phyloP scores from a whole-genome alignment of 1,284 basidiomycete species.

The Microbotryomycetes sp. region DNA sequence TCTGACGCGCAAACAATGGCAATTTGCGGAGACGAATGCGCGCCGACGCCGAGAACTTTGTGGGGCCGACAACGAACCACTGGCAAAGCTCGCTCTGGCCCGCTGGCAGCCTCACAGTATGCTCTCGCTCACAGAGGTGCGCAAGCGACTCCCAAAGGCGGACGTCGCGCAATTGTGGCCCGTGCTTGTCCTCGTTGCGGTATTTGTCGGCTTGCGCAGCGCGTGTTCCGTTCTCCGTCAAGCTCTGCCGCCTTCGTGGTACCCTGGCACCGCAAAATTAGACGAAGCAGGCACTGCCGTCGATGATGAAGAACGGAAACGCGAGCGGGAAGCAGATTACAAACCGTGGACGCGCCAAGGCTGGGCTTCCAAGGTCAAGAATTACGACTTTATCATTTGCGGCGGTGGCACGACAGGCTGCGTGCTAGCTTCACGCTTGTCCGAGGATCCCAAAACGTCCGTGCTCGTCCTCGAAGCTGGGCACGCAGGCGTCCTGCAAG shows the following conservation, averaged over 20 bases:
- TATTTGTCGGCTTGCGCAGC: neutral
- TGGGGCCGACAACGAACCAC: too few relatives aligned
- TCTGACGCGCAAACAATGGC: too few relatives aligned
- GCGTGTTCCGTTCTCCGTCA: neutral
- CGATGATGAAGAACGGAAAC: neutral
- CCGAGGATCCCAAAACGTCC: conserved; percentile 1
- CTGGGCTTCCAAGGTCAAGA: neutral
- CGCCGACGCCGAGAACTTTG: too few relatives aligned
- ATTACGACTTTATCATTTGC: neutral
- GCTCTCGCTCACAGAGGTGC: neutral
- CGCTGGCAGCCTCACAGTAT: too few relatives aligned
- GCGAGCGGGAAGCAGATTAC: neutral
- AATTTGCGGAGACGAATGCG: too few relatives aligned
- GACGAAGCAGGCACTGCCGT: neutral
- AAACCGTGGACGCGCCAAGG: neutral
- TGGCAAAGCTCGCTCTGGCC: too few relatives aligned
- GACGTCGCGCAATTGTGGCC: neutral
- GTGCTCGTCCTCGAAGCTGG: conserved; percentile 13
- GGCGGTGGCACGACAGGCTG: conserved; percentile 1
- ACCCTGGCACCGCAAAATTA: neutral
- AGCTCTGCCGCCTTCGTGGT: neutral
- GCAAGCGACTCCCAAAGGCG: neutral
- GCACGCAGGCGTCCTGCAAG: neutral
- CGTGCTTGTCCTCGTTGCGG: neutral
- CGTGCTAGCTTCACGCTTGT: neutral